These are phyloP conservation scores for Sarcodon aspratus DNA, from an alignment of 768 basidiomycete species.

Conservation along the genomic window DNA sequence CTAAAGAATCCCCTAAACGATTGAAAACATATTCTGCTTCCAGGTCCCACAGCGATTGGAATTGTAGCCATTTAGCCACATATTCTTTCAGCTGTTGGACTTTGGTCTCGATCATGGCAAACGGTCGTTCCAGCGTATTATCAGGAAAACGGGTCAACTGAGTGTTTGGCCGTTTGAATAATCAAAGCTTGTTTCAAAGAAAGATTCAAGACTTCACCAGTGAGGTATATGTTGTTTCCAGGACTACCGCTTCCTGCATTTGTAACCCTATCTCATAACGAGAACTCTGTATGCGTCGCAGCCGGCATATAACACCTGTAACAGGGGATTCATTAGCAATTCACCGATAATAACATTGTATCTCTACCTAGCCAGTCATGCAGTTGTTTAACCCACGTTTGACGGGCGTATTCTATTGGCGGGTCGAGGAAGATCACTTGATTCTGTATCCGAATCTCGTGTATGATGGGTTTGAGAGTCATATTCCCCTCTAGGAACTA, in stretches of 20 bases:
- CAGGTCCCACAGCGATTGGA: conserved; percentile 98
- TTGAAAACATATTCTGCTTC: conserved; percentile 96
- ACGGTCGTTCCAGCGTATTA: conserved; percentile 67
- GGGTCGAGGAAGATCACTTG: conserved; percentile 99
- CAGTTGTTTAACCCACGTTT: conserved; percentile 80
- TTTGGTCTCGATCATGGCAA: conserved; percentile 79
- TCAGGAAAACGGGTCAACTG: conserved; percentile 71
- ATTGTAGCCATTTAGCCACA: conserved; percentile 96
- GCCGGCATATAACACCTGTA: conserved; percentile 74
- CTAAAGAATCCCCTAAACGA: conserved; percentile 87
- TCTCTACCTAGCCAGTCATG: conserved; percentile 77
- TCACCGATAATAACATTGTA: neutral
- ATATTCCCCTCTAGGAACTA: conserved; percentile 68
- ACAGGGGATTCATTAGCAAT: neutral
- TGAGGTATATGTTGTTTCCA: conserved; percentile 74
- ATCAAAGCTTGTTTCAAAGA: neutral
- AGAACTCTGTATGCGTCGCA: conserved; percentile 85
- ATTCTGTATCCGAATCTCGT: conserved; percentile 97
- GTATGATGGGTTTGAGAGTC: conserved; percentile 76
- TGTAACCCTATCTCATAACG: conserved; percentile 95
- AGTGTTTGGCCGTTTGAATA: conserved; percentile 3
- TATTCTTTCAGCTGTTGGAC: conserved; percentile 82
- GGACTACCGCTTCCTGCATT: conserved; percentile 56
- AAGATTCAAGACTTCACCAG: conserved; percentile 38
- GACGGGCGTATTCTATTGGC: conserved; percentile 89